Evolutionary conservation across 257 asterid genomes (phyloP), one percentile per base, ranked within the genome.

Genomic region (Ehretia macrophylla): DNA sequence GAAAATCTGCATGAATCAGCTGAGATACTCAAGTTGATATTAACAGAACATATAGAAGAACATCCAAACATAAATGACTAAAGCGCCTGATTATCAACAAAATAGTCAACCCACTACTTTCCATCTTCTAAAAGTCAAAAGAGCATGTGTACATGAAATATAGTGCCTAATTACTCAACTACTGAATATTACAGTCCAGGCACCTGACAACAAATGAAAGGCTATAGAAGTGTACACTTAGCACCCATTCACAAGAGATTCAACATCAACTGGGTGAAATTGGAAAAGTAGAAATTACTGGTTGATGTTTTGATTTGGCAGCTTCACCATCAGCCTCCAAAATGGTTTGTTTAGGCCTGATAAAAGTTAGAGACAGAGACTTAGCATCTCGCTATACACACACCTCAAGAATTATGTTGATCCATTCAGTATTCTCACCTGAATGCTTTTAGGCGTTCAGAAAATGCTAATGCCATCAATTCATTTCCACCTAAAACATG

Each of bases 311-410:
- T 37, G 95, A 77, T 73, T 80, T 92, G 50, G 95, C 77, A 63
- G 87, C 87, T 76, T 81, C 97, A 23, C 97, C 99, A 81, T 88
- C 99, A 55, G 97, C 95, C 72, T 92, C 99, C 76, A 92, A 68
- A 73, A 92, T 81, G 65, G 96, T 92, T 76, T 92, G 94, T 78
- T 82, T 88, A 45, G 96, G 95, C 67, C 99, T 92, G 69, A 53
- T 16, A 65, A 21, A 66, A 64, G 60, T 16, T 67, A 47, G 38
- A 54, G 59, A 59, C 4, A 19, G 62, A 70, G 35, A 67, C 40
- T 58, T 40, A 54, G n/a, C 50, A 64, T 48, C 21, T 48, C 17
- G 47, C 18, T n/a, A 55, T 27, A 46, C 8, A 18, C 47, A 54
- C 51, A n/a, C 70, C n/a, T 49, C 45, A 48, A 45, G 35, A 50